Conservation (phyloP, 257 asterid genomes). For the Striga asiatica region DNA sequence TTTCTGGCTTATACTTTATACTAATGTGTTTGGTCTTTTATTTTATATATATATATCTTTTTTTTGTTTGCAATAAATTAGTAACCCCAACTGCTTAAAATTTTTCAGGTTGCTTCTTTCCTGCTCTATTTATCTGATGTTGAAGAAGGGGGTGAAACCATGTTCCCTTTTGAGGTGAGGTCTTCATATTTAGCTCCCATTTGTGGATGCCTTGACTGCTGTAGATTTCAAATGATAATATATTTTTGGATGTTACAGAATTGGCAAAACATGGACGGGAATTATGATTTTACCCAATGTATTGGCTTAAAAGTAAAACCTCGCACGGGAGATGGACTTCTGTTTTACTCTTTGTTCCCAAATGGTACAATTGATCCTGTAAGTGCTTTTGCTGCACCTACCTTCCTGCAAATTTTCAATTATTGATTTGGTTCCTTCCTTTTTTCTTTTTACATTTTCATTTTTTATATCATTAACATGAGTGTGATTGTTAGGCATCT, state of each 20-base stretch:
- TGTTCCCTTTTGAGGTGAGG: slow-evolving; percentile 88
- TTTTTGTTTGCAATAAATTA: slow-evolving; percentile 6
- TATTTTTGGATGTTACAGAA: slow-evolving; percentile 37
- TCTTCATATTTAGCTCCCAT: not conserved
- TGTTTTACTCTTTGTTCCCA: slow-evolving; percentile 69
- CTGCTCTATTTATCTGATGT: slow-evolving; percentile 84
- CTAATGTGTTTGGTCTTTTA: too few species aligned
- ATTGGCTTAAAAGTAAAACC: slow-evolving; percentile 85
- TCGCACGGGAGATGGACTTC: slow-evolving; percentile 83
- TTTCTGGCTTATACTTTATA: not conserved
- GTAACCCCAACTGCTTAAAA: slow-evolving; percentile 1
- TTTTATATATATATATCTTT: too few species aligned
- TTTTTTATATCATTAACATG: too few species aligned
- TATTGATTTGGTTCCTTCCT: not conserved
- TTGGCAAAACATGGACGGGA: slow-evolving; percentile 59
- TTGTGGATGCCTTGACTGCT: not conserved
- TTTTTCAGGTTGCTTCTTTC: slow-evolving; percentile 76
- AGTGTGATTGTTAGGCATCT: too few species aligned
- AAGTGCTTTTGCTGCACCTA: slow-evolving; percentile 22
- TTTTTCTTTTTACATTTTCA: not conserved
- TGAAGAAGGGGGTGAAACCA: slow-evolving; percentile 96
- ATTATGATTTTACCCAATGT: slow-evolving; percentile 52
- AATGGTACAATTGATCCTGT: slow-evolving; percentile 90
- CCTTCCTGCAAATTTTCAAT: not conserved
- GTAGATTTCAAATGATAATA: not conserved